Evolutionary conservation across 78 protist genomes (phyloP), one percentile per base, ranked within the genome.

Genomic region (Mastigamoeba balamuthi): DNA sequence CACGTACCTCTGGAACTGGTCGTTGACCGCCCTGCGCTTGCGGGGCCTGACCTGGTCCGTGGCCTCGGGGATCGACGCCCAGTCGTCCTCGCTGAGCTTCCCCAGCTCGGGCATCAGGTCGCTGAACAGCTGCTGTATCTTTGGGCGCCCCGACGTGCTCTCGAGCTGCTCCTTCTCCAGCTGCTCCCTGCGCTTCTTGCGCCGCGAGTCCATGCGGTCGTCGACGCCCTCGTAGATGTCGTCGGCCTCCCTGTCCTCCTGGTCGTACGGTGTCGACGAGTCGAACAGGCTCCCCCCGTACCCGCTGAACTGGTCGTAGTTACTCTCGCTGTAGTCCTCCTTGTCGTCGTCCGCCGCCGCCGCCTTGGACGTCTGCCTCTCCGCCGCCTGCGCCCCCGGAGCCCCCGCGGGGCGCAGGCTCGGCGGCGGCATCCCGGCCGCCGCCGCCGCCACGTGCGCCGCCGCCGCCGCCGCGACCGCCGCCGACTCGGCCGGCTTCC

Each of bases 271-370:
- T 27, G 63, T 64, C n/a, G 30, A 41, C 9, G 84, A 69, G 75
- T 69, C 72, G 41, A 84, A 68, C 23, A 91, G 78, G 3, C 78
- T 48, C 29, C 80, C 94, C 2, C 58, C 37, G 76, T 86, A 90
- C 4, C 98, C 98, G 25, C 44, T 39, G 48, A 82, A 93, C 74
- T 93, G 88, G 78, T 93, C 95, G 69, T 75, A 95, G 66, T 82
- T 78, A 17, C 83, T 52, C 4, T 92, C 92, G 17, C 73, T 66
- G 0, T 73, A 64, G 27, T 77, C 78, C 33, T 42, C 75, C 52
- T 37, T 70, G 68, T 44, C 77, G 40, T 9, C 65, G 9, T 40
- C 70, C 33, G 39, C 81, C 37, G 36, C 69, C 6, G 40, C 69
- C 23, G 33, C 53, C 41, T 29, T 70, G 29, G 38, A 37, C 36